Evolutionary conservation across 768 basidiomycete genomes (phyloP).

Genomic region (Suillus weaverae): DNA sequence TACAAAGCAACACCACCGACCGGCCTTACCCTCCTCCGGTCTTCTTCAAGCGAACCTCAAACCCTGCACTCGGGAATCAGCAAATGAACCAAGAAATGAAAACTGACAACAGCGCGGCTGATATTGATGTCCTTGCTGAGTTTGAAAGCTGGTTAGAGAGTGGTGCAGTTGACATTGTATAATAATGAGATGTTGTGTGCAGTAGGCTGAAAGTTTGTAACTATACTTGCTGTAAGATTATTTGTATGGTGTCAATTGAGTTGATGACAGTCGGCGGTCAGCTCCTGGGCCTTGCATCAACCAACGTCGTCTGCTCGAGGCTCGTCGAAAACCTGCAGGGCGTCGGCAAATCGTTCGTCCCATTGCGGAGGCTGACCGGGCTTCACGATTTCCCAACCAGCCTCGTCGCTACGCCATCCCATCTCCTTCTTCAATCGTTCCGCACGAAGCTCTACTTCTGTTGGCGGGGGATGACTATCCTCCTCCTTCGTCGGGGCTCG

Average conservation of each 20-base stretch:
- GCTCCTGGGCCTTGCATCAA: neutral
- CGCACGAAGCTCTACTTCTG: conserved; percentile 84
- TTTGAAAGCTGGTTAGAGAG: conserved; percentile 71
- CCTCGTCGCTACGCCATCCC: conserved; percentile 77
- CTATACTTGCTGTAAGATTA: conserved; percentile 6
- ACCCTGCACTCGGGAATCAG: neutral
- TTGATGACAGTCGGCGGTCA: neutral
- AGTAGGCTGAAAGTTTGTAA: neutral
- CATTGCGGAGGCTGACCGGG: conserved; percentile 65
- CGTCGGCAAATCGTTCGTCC: conserved; percentile 70
- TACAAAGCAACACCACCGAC: neutral
- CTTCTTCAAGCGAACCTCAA: neutral
- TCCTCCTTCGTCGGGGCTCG: conserved; percentile 90
- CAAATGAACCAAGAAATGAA: neutral
- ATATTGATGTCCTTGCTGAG: conserved; percentile 58
- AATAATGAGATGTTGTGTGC: neutral
- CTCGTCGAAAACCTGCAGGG: conserved; percentile 60
- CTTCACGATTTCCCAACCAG: conserved; percentile 77
- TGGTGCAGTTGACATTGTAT: conserved; percentile 53
- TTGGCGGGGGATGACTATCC: conserved; percentile 70
- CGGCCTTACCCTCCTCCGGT: neutral
- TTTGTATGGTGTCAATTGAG: neutral
- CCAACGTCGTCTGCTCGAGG: conserved; percentile 23
- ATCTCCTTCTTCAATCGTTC: conserved; percentile 89
- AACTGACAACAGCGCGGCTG: conserved; percentile 13